Percentiles rank a stretch among this genome's conserved stretches.
Evolutionary conservation across 768 basidiomycete species (phyloP).

Genomic region (Goffeauzyma gilvescens): DNA sequence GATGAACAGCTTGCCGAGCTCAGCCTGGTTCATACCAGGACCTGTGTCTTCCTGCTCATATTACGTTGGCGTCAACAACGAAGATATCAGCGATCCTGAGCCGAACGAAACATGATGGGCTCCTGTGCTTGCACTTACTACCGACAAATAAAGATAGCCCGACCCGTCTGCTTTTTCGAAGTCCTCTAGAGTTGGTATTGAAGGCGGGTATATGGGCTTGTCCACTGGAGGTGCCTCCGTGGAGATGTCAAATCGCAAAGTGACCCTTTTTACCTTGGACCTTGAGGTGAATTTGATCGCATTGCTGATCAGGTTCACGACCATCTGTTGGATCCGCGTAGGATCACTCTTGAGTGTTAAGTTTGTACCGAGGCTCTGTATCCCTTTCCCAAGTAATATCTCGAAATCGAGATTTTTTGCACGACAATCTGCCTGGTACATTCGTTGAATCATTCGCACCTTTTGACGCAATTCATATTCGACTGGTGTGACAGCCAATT

Average conservation of each 20-base stretch:
- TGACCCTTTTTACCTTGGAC: background rate
- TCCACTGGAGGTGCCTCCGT: background rate
- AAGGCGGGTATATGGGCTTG: background rate
- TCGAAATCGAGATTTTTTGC: constrained; percentile 1
- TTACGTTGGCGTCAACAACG: no score
- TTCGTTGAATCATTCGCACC: constrained; percentile 8
- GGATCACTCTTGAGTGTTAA: constrained; percentile 4
- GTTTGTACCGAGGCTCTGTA: background rate
- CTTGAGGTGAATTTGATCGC: constrained; percentile 9
- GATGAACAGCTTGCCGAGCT: constrained; percentile 5
- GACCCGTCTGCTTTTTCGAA: background rate
- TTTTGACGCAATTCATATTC: constrained; percentile 3
- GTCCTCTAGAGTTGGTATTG: background rate
- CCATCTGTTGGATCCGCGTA: constrained; percentile 5
- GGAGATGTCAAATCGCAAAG: background rate
- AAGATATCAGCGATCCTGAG: background rate
- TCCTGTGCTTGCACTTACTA: no score
- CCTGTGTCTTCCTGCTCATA: constrained; percentile 7
- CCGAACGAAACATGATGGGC: no score
- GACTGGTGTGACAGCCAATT: constrained; percentile 7
- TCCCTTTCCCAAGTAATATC: background rate
- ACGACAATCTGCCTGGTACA: constrained; percentile 10
- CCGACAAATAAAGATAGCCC: constrained; percentile 2
- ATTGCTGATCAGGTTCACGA: constrained; percentile 7
- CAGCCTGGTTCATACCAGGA: constrained; percentile 6